Base-by-base conservation (phyloP, 1,284 basidiomycete genomes). In the Moniliophthora roreri region DNA sequence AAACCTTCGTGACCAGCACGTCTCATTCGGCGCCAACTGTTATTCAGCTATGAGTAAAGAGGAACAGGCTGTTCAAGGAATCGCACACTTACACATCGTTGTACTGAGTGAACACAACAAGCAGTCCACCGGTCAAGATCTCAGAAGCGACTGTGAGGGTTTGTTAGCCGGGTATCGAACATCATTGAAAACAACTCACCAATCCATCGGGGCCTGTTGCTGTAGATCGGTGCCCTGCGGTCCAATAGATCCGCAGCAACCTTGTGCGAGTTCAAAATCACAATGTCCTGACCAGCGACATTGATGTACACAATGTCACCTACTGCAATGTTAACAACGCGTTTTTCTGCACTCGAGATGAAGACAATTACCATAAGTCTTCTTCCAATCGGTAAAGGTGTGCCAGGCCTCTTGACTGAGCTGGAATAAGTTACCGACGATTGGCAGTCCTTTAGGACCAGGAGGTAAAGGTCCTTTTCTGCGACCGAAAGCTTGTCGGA, bases 341-440 rank as follows among this genome's bases (percentile, higher is more conserved):
- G 35, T 6, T 40, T 2, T 38, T 20, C 3, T 11, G 10, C 3
- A 15, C 3, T 3, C 23, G 1, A 15, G 2, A 21, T 3, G 34
- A 2, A 15, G 2, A 21, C 8, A 10, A 21, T 34, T 48, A 53
- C 51, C 51, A 39, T 39, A 53, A n/a, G 38, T 21, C 15, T 39
- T 38, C 34, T 53, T 53, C 65, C 65, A 65, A 28, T 62, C 57
- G 9, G 53, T 50, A 50, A 63, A 69, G 11, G 51, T 57, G 4
- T 48, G 53, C 47, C 60, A 58, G n/a, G 56, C 51, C 35, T 62
- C 44, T 2, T 53, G 59, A 13, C 66, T 66, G 20, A 69, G 55
- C 18, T 68, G 62, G 5, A 66, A 46, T 18, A 63, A 32, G 48
- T 68, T 69, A 6, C 67, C 66, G 38, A 69, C 58, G 6, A 69